phyloP scores from a whole-genome alignment of 2,329 filamentous ascomycete species.

The Hymenoscyphus occultus region DNA sequence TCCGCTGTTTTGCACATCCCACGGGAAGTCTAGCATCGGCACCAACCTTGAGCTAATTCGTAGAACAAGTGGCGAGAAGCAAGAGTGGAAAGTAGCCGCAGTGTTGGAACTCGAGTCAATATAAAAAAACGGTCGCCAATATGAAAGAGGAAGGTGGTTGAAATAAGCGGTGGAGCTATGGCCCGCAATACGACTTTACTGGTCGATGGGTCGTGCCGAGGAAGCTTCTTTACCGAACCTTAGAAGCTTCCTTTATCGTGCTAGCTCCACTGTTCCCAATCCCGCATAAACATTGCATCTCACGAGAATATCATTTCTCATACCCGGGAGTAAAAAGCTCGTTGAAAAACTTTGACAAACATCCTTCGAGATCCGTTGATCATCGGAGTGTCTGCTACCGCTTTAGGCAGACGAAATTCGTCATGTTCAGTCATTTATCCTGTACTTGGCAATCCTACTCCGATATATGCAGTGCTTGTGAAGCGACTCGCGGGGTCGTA shows the following conservation, averaged over 20 bases:
- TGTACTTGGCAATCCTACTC: slow-evolving; percentile 1
- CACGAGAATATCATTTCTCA: not conserved
- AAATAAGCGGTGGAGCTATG: slow-evolving; percentile 7
- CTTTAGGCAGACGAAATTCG: slow-evolving; percentile 12
- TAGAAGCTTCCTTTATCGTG: not conserved
- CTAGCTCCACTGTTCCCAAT: not conserved
- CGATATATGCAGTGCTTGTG: not conserved
- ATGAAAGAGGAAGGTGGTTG: slow-evolving; percentile 5
- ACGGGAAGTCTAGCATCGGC: not conserved
- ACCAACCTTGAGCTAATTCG: not conserved
- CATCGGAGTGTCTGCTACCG: slow-evolving; percentile 10
- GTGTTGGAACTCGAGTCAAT: slow-evolving; percentile 3
- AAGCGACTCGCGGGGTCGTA: not conserved
- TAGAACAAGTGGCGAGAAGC: not conserved
- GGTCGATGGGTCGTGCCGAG: slow-evolving; percentile 6
- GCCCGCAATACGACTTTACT: not conserved
- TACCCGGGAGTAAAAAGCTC: not conserved
- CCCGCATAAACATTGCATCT: not conserved
- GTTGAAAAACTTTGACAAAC: not conserved
- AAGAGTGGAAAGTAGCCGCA: not conserved
- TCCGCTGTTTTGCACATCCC: too few species aligned
- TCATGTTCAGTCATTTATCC: slow-evolving; percentile 7
- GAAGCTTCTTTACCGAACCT: slow-evolving; percentile 3
- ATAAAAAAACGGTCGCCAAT: not conserved
- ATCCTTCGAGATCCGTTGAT: slow-evolving; percentile 3